Conservation (phyloP, 2,329 filamentous ascomycete genomes). For the Trichoderma atroviride region DNA sequence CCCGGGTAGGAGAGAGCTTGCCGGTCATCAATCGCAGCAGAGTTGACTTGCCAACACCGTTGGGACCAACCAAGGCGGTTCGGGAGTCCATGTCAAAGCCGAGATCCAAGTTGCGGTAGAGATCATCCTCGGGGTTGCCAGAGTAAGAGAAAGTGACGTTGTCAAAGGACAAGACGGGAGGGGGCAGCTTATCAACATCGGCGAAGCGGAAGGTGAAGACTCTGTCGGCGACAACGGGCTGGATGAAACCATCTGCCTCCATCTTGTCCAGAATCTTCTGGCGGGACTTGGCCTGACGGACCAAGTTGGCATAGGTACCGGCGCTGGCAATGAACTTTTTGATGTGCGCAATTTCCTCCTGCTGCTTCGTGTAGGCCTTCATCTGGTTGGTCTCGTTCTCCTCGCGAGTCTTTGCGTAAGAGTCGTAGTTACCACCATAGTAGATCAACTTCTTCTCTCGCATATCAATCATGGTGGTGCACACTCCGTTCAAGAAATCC, state of each 20-base stretch:
- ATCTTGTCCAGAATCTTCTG: constrained; percentile 99
- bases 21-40: constrained; percentile 95
- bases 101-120: constrained; percentile 95
- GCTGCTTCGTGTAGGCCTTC: constrained; percentile 99
- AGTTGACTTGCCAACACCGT: constrained; percentile 99
- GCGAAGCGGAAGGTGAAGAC: constrained; percentile 98
- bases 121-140: constrained; percentile 81
- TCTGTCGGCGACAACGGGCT: constrained; percentile 80
- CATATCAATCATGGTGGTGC: constrained; percentile 99
- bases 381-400: constrained; percentile 98
- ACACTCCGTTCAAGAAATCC: constrained; percentile 99
- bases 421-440: constrained; percentile 99
- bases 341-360: constrained; percentile 98
- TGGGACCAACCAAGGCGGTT: constrained; percentile 94
- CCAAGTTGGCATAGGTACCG: constrained; percentile 99
- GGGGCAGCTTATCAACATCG: constrained; percentile 98
- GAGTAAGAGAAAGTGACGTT: constrained; percentile 98
- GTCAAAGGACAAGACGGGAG: constrained; percentile 94
- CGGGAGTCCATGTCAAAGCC: constrained; percentile 99
- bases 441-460: constrained; percentile 84
- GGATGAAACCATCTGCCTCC: constrained; percentile 98
- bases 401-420: constrained; percentile 88
- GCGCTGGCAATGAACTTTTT: constrained; percentile 99
- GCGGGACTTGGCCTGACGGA: constrained; percentile 96
- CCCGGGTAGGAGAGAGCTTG: constrained; percentile 82